Base-by-base conservation (phyloP, 2,329 filamentous ascomycete species). In the Fusarium tjaetaba region DNA sequence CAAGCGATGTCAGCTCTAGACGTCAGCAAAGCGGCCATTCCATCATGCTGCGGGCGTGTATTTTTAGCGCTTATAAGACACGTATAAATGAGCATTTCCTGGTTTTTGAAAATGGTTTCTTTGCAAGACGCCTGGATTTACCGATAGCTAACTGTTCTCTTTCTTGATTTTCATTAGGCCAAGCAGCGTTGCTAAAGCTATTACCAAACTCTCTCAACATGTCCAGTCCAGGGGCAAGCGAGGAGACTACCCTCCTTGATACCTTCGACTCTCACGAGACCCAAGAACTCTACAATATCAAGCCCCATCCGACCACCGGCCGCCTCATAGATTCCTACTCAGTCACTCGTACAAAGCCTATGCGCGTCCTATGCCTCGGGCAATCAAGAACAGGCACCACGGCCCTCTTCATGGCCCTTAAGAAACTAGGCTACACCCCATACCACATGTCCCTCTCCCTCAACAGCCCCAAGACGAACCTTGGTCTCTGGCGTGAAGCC, bases 261-360 rank as follows among this genome's bases (percentile, higher is more conserved):
- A 26, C 32, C 7, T 61, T 68, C 13, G 30, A 59, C 18, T 30
- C 61, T 18, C 49, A 24, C 13, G 51, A 71, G 22, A 38, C 38
- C 5, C 59, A 38, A 10, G 61, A 71, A 11, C 18, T 71, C 16
- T 52, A 45, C 41, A 65, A 75, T 38, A 57, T 75, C 36, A 61
- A 68, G 16, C 70, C 72, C 5, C 72, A 75, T 34, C 66, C 72
- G 1, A 30, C 45, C 7, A 75, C 70, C 5, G 62, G 70, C 9
- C 65, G 62, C 15, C 70, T 75, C 14, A 72, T 75, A 43, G 73
- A 74, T 34, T 71, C 73, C 13, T 61, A 69, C 13, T 57, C 73
- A 3, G 15, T 63, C 8, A 61, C 43, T 8, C 73, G 63, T 5
- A 72, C 70, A 2, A 65, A 71, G 18, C 61, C 73, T 5, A 74